phyloP scores from a whole-genome alignment of 2,329 filamentous ascomycete genomes.

The Lecanicillium sp. region DNA sequence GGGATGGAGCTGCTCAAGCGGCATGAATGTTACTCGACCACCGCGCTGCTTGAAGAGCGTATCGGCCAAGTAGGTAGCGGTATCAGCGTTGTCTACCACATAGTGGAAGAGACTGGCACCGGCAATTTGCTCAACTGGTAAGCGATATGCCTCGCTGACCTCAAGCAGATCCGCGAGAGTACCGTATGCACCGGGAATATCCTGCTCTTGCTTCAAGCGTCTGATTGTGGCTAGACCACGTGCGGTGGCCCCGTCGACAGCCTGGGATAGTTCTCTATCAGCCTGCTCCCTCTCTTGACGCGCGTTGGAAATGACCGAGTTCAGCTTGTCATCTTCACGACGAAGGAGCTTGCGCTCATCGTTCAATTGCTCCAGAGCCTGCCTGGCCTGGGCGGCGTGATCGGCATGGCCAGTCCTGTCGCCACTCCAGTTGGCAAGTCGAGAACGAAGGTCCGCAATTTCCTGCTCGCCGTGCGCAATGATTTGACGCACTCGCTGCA shows the following conservation, averaged over 20 bases:
- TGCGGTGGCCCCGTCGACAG: slow-evolving; percentile 85
- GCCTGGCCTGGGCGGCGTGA: slow-evolving; percentile 69
- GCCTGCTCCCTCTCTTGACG: slow-evolving; percentile 71
- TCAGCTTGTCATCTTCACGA: slow-evolving; percentile 82
- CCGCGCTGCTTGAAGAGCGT: slow-evolving; percentile 71
- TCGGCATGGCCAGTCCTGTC: slow-evolving; percentile 67
- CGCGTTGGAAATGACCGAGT: slow-evolving; percentile 68
- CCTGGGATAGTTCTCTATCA: slow-evolving; percentile 69
- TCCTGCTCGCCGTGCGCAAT: slow-evolving; percentile 69
- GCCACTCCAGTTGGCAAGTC: slow-evolving; percentile 72
- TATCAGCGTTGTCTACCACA: slow-evolving; percentile 86
- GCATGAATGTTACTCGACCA: slow-evolving; percentile 91
- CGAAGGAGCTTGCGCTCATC: slow-evolving; percentile 85
- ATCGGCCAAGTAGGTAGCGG: slow-evolving; percentile 75
- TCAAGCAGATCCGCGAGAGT: slow-evolving; percentile 90
- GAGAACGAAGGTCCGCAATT: slow-evolving; percentile 61
- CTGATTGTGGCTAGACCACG: slow-evolving; percentile 83
- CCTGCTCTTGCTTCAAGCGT: slow-evolving; percentile 70
- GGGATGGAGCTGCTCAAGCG: slow-evolving; percentile 72
- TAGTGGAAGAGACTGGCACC: slow-evolving; percentile 93
- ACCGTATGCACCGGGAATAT: slow-evolving; percentile 83
- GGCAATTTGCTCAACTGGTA: slow-evolving; percentile 87
- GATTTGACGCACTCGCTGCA: slow-evolving; percentile 61
- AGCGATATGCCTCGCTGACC: slow-evolving; percentile 76
- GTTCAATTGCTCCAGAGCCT: slow-evolving; percentile 68